phyloP scores from a whole-genome alignment of 257 asterid species.

The Echites panduratus region DNA sequence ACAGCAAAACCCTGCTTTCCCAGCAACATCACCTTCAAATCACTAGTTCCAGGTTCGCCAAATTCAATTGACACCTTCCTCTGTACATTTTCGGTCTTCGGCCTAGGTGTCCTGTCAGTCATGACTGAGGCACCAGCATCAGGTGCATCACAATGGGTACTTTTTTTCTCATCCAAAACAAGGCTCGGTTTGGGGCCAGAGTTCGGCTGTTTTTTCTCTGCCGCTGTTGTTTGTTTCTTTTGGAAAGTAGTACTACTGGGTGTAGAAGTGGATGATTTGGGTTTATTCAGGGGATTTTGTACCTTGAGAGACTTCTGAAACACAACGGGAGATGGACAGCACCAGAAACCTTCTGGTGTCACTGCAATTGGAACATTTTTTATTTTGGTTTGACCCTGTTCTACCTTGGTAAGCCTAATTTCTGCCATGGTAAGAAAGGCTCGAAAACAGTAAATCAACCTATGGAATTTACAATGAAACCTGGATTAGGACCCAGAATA shows the following conservation, averaged over 20 bases:
- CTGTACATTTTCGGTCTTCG: conserved; percentile 50
- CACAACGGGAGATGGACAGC: conserved; percentile 90
- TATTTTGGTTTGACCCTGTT: conserved; percentile 64
- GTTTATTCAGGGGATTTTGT: conserved; percentile 53
- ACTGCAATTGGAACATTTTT: conserved; percentile 89
- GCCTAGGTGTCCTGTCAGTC: conserved; percentile 41
- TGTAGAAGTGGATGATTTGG: conserved; percentile 37
- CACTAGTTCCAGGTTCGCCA: conserved; percentile 89
- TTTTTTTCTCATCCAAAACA: conserved; percentile 37
- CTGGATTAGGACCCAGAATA: conserved; percentile 10
- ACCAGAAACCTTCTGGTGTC: conserved; percentile 98
- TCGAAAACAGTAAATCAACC: conserved; percentile 22
- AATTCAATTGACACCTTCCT: conserved; percentile 86
- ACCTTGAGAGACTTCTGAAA: conserved; percentile 63
- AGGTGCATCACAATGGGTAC: conserved; percentile 36
- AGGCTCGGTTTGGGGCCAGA: conserved; percentile 25
- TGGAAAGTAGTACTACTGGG: conserved; percentile 24
- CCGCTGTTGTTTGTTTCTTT: conserved; percentile 38
- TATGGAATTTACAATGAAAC: conserved; percentile 22
- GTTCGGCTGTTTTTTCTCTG: conserved; percentile 40
- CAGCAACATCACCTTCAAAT: conserved; percentile 61
- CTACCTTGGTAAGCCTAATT: conserved; percentile 57
- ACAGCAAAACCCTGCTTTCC: conserved; percentile 81
- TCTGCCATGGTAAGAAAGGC: conserved; percentile 51
- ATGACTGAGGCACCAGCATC: conserved; percentile 24